Percentiles rank a stretch among this genome's conserved stretches.
Evolutionary conservation across 495 filamentous ascomycete species (phyloP).

Genomic region (Penicillium lividum): DNA sequence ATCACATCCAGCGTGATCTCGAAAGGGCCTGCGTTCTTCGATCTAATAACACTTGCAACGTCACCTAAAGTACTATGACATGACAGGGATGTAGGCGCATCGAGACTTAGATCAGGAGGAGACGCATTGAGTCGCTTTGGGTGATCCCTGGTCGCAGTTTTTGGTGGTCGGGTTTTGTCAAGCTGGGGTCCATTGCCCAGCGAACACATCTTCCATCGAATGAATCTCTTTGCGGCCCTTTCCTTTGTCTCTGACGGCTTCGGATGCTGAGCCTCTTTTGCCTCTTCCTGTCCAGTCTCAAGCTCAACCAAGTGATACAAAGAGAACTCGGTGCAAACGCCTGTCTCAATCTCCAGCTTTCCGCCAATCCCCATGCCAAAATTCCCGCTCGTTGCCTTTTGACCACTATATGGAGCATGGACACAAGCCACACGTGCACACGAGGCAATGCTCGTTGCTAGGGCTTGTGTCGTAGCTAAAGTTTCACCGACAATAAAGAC

Average conservation of each 20-base stretch:
- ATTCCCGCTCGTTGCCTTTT: slow-evolving; percentile 48
- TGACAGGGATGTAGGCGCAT: too few relatives aligned
- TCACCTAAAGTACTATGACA: slow-evolving; percentile 15
- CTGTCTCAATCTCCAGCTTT: too few relatives aligned
- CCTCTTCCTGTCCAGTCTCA: too few relatives aligned
- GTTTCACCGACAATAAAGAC: slow-evolving; percentile 31
- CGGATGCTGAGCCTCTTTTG: too few relatives aligned
- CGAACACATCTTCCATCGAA: too few relatives aligned
- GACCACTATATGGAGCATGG: slow-evolving; percentile 46
- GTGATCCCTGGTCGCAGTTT: too few relatives aligned
- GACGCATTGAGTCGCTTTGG: too few relatives aligned
- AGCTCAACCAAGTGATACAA: slow-evolving; percentile 49
- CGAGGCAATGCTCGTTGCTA: slow-evolving; percentile 38
- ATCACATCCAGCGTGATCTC: slow-evolving; percentile 55
- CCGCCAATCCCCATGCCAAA: slow-evolving; percentile 42
- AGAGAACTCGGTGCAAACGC: slow-evolving; percentile 31
- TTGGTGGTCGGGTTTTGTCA: too few relatives aligned
- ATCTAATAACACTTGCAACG: slow-evolving; percentile 46
- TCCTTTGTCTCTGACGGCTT: too few relatives aligned
- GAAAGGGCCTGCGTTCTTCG: slow-evolving; percentile 54
- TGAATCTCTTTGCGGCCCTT: too few relatives aligned
- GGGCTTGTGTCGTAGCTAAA: slow-evolving; percentile 39
- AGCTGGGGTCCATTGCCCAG: too few relatives aligned
- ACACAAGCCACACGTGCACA: slow-evolving; percentile 37
- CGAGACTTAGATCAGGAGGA: too few relatives aligned